These are phyloP conservation scores for Colletotrichum graminicola DNA, from an alignment of 2,329 filamentous ascomycete genomes.

Conservation along the genomic window DNA sequence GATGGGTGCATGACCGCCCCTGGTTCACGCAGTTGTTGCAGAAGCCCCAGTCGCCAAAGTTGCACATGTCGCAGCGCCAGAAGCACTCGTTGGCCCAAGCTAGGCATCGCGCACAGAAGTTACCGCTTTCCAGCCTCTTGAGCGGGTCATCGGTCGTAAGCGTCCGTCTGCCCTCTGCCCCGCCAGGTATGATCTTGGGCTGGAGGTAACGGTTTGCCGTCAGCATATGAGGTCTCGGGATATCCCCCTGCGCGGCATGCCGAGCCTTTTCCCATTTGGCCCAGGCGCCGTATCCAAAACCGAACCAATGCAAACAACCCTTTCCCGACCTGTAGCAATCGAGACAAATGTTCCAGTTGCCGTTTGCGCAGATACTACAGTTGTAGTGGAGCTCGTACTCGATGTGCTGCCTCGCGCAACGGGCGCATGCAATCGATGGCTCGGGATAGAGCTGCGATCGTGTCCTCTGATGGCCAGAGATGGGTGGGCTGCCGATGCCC, in stretches of 20 bases:
- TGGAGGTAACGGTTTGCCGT: slow-evolving; percentile 68
- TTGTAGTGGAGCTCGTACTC: slow-evolving; percentile 90
- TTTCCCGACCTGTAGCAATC: slow-evolving; percentile 81
- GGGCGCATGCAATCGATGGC: slow-evolving; percentile 79
- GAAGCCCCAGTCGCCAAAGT: slow-evolving; percentile 94
- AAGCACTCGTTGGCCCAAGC: slow-evolving; percentile 84
- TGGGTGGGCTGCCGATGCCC: slow-evolving; percentile 49
- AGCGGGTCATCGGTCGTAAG: slow-evolving; percentile 76
- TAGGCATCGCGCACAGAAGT: slow-evolving; percentile 85
- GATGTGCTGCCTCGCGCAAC: slow-evolving; percentile 78
- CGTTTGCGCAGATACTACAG: slow-evolving; percentile 77
- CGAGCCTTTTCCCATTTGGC: slow-evolving; percentile 71
- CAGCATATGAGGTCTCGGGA: slow-evolving; percentile 68
- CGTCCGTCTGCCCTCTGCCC: slow-evolving; percentile 67
- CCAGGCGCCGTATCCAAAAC: slow-evolving; percentile 82
- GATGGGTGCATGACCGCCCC: slow-evolving; percentile 84
- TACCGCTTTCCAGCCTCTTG: slow-evolving; percentile 78
- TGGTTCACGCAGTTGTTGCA: slow-evolving; percentile 90
- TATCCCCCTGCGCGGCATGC: slow-evolving; percentile 53
- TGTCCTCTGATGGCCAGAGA: slow-evolving; percentile 55
- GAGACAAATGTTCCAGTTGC: slow-evolving; percentile 83
- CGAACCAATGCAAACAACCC: slow-evolving; percentile 89
- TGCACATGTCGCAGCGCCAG: slow-evolving; percentile 90
- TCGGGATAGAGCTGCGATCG: slow-evolving; percentile 71
- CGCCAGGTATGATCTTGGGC: slow-evolving; percentile 62